Conservation (phyloP, 129 eudicot species). For the Centaurea solstitialis region DNA sequence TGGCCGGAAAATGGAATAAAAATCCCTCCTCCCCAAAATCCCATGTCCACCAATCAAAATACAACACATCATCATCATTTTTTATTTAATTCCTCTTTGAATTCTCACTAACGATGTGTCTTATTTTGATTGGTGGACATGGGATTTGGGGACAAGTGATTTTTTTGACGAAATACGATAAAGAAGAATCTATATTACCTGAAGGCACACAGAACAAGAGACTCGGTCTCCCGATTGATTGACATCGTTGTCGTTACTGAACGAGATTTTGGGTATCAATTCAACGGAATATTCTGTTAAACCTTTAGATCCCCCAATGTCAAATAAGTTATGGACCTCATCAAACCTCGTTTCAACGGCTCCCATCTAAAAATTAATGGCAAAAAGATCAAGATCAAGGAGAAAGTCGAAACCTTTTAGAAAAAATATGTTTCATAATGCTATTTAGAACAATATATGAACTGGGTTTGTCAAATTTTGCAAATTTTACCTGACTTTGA, state of each 20-base stretch:
- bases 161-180: not conserved
- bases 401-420: not conserved
- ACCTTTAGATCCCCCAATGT: constrained; percentile 72
- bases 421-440: not conserved
- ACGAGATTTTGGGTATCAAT: constrained; percentile 63
- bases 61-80: no score
- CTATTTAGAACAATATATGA: not conserved
- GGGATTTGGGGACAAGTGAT: no score
- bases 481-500: constrained; percentile 70
- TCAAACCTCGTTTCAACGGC: constrained; percentile 74
- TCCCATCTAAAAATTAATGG: constrained; percentile 59
- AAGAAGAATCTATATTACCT: constrained; percentile 37
- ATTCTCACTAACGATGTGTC: no score
- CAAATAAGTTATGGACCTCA: constrained; percentile 71
- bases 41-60: no score
- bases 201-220: constrained; percentile 87
- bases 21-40: no score
- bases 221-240: constrained; percentile 74
- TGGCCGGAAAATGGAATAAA: no score
- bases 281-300: constrained; percentile 61
- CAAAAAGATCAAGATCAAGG: not conserved
- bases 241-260: constrained; percentile 51
- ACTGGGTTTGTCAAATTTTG: not conserved
- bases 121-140: no score
- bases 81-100: no score